Conservation (phyloP, 2,329 filamentous ascomycete species). For the Penicillium sp. region DNA sequence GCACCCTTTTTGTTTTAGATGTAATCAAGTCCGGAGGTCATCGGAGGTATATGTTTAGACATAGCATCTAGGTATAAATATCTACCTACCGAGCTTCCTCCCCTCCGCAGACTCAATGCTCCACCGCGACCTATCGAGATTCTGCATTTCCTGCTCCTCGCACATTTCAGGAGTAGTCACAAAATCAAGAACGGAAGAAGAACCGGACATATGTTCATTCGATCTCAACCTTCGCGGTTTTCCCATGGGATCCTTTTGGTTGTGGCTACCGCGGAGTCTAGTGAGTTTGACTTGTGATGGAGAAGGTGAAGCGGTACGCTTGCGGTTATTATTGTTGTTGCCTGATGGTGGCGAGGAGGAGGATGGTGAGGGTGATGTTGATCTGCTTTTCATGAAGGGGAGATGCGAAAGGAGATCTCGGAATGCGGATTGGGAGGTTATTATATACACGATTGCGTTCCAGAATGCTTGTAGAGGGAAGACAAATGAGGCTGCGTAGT, state of each 20-base stretch:
- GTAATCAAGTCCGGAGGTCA: background rate
- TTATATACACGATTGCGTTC: constrained; percentile 70
- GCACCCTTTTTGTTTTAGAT: background rate
- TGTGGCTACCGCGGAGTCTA: background rate
- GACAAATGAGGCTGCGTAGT: constrained; percentile 66
- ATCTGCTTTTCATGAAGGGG: background rate
- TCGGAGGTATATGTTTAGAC: background rate
- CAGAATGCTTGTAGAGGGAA: constrained; percentile 75
- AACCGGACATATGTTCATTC: background rate
- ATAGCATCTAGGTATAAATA: background rate
- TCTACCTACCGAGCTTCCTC: background rate
- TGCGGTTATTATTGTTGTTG: background rate
- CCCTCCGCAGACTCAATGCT: constrained; percentile 2
- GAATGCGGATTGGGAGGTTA: constrained; percentile 50
- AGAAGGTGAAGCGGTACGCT: background rate
- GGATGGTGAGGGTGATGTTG: background rate
- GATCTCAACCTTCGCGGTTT: constrained; percentile 7
- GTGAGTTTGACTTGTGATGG: constrained; percentile 9
- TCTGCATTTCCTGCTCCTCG: constrained; percentile 8
- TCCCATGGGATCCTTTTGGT: constrained; percentile 8
- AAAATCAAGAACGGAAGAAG: background rate
- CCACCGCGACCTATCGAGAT: constrained; percentile 8
- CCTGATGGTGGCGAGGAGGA: background rate
- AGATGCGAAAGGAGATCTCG: background rate
- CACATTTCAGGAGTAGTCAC: background rate